These are phyloP conservation scores for Phalaenopsis hybrid DNA, from an alignment of 116 monocot genomes.

Conservation along the genomic window DNA sequence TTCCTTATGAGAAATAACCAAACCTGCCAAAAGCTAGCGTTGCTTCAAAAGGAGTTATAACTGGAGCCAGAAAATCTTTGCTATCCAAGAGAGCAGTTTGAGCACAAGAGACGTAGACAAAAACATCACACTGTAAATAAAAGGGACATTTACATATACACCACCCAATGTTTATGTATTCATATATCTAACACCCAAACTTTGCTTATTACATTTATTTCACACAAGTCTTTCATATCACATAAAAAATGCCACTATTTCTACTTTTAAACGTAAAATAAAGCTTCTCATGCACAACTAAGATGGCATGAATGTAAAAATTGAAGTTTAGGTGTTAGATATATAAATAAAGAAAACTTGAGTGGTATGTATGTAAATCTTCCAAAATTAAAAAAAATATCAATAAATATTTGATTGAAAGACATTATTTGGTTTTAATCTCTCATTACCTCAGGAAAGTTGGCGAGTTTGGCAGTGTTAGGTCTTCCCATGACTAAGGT, in stretches of 20 bases:
- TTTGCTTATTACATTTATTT: too few relatives aligned
- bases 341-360: too few relatives aligned
- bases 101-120: slow-evolving; percentile 91
- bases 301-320: too few relatives aligned
- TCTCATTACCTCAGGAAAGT: slow-evolving; percentile 77
- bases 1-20: neutral
- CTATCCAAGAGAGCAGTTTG: slow-evolving; percentile 98
- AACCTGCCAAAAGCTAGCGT: slow-evolving; percentile 82
- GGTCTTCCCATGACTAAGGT: slow-evolving; percentile 95
- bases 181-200: too few relatives aligned
- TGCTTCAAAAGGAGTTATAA: slow-evolving; percentile 98
- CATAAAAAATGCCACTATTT: too few relatives aligned
- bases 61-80: slow-evolving; percentile 91
- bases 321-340: too few relatives aligned
- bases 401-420: neutral
- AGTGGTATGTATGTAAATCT: too few relatives aligned
- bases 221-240: too few relatives aligned
- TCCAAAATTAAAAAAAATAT: neutral
- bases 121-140: slow-evolving; percentile 80
- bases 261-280: too few relatives aligned
- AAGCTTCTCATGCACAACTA: too few relatives aligned
- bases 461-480: slow-evolving; percentile 86
- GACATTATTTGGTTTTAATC: neutral
- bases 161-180: too few relatives aligned
- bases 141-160: neutral